phyloP scores from a whole-genome alignment of 805 yeast species.

The Candida orba region DNA sequence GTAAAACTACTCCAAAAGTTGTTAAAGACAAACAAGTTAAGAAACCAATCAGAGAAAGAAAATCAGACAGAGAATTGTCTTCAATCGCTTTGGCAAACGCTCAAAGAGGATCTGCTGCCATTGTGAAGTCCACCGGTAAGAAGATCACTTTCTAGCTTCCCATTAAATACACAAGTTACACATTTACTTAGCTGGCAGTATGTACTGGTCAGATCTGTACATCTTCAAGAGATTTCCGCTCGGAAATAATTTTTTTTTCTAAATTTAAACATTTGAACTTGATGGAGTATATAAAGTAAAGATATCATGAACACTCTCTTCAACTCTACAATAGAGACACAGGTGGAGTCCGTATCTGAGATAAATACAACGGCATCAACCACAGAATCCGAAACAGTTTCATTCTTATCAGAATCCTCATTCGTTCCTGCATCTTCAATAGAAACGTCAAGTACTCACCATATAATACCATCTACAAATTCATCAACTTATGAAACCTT shows the following conservation, averaged over 20 bases:
- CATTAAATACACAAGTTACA: too few relatives aligned
- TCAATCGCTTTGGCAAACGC: conserved; percentile 86
- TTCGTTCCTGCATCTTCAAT: too few relatives aligned
- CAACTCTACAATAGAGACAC: neutral
- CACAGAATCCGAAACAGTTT: neutral
- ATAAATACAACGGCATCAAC: too few relatives aligned
- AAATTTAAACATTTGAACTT: too few relatives aligned
- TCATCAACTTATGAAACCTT: neutral
- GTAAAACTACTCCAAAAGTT: neutral
- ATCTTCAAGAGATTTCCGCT: too few relatives aligned
- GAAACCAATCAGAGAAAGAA: conserved; percentile 24
- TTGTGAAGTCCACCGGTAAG: conserved; percentile 87
- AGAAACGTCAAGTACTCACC: neutral
- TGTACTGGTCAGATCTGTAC: too few relatives aligned
- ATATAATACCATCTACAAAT: too few relatives aligned
- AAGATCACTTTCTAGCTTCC: conserved; percentile 46
- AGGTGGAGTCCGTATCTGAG: neutral
- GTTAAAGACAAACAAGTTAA: neutral
- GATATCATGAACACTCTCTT: neutral
- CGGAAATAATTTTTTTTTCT: neutral
- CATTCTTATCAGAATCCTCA: neutral
- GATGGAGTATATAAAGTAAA: too few relatives aligned
- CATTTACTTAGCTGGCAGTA: too few relatives aligned
- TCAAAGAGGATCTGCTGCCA: conserved; percentile 82
- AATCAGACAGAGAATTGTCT: conserved; percentile 37